These are phyloP conservation scores for Fraxinus greggii DNA, from an alignment of 305 asterid genomes.

Conservation along the genomic window DNA sequence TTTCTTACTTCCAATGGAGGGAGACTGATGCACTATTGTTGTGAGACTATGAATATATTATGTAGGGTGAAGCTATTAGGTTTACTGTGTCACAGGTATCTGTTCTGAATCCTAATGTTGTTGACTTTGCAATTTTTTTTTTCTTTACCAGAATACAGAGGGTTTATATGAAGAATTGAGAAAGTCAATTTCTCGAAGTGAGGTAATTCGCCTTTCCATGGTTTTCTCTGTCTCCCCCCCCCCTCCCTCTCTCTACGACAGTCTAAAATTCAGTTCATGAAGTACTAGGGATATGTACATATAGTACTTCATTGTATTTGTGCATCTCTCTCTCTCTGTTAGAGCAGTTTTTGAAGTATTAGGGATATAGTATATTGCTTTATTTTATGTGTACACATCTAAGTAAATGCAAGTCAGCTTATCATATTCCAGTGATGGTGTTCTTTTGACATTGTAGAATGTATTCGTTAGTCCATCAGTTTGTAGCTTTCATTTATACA, in stretches of 20 bases:
- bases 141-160: conserved; percentile 57
- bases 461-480: neutral
- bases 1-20: neutral
- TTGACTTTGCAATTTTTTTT: conserved; percentile 51
- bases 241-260: neutral
- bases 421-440: neutral
- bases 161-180: conserved; percentile 63
- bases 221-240: neutral
- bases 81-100: conserved; percentile 30
- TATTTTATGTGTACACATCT: neutral
- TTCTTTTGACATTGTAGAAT: neutral
- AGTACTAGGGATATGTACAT: neutral
- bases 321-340: neutral
- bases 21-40: neutral
- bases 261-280: conserved; percentile 20
- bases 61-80: conserved; percentile 27
- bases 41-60: conserved; percentile 11
- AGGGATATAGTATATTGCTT: neutral
- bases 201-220: conserved; percentile 52
- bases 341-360: neutral
- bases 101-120: conserved; percentile 35
- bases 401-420: neutral
- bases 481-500: neutral
- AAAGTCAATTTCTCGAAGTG: conserved; percentile 64
- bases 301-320: neutral